A percentile compares a stretch with the other conserved stretches of the same genome.
Evolutionary conservation across 345 rosid genomes (phyloP).

Genomic region (Populus nigra): DNA sequence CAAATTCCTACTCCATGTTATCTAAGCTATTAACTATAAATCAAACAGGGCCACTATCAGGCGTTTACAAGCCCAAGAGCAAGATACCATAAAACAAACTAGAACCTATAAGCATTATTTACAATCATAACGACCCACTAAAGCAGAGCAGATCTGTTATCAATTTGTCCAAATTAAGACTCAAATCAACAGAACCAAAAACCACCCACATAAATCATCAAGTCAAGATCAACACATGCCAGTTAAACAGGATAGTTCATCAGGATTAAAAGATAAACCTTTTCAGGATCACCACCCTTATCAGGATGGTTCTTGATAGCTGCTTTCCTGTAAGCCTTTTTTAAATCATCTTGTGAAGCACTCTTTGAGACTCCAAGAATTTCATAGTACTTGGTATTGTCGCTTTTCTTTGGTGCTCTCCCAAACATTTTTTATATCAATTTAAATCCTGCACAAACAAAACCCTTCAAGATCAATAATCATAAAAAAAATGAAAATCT

Average conservation of each 20-base stretch:
- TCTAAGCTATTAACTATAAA: background rate
- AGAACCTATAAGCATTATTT: background rate
- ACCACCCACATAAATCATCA: background rate
- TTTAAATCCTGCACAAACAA: background rate
- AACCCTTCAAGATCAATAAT: background rate
- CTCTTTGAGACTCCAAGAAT: conserved; percentile 55
- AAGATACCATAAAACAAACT: background rate
- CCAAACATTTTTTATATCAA: conserved; percentile 43
- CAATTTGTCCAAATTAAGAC: background rate
- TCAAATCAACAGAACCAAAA: background rate
- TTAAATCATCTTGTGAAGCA: conserved; percentile 57
- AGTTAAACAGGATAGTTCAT: too few relatives aligned
- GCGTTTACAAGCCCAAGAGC: too few relatives aligned
- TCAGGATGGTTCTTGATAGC: conserved; percentile 74
- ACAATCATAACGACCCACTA: background rate
- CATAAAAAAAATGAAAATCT: background rate
- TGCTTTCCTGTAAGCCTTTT: conserved; percentile 67
- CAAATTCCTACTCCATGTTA: background rate
- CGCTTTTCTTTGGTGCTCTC: conserved; percentile 65
- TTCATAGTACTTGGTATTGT: conserved; percentile 65
- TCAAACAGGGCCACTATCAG: background rate
- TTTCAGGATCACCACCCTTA: conserved; percentile 73
- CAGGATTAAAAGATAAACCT: conserved; percentile 25
- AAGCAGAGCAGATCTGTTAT: background rate
- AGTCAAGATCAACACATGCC: background rate